A percentile compares a stretch with the other conserved stretches of the same genome.
Evolutionary conservation across 768 basidiomycete genomes (phyloP).

Genomic region (Podaxis mareebaensis): DNA sequence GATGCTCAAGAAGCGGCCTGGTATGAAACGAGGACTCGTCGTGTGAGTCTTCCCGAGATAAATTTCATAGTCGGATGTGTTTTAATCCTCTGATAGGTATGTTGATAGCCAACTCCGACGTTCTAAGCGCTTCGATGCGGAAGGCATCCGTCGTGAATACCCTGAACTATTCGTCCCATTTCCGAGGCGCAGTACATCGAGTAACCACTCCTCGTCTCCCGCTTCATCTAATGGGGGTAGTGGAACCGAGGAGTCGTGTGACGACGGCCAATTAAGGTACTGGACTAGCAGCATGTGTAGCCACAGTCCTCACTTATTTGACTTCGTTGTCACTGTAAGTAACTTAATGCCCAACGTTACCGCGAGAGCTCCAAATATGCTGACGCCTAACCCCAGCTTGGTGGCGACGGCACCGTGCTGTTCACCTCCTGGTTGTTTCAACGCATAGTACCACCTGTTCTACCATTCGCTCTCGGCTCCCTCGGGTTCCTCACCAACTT

Average conservation of each 20-base stretch:
- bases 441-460: slow-evolving; percentile 96
- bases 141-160: slow-evolving; percentile 80
- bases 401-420: slow-evolving; percentile 96
- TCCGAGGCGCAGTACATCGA: slow-evolving; percentile 73
- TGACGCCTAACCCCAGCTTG: slow-evolving; percentile 58
- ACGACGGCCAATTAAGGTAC: slow-evolving; percentile 92
- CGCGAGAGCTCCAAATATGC: slow-evolving; percentile 9
- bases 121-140: slow-evolving; percentile 93
- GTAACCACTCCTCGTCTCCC: slow-evolving; percentile 60
- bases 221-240: slow-evolving; percentile 37
- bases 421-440: slow-evolving; percentile 99
- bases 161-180: slow-evolving; percentile 87
- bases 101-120: slow-evolving; percentile 89
- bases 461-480: slow-evolving; percentile 95
- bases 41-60: slow-evolving; percentile 54
- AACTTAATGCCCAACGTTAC: not conserved
- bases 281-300: slow-evolving; percentile 98
- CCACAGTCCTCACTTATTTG: slow-evolving; percentile 87
- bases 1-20: slow-evolving; percentile 80
- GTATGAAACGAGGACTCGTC: slow-evolving; percentile 73
- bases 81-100: slow-evolving; percentile 54
- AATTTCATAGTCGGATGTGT: slow-evolving; percentile 1
- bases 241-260: slow-evolving; percentile 41
- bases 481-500: slow-evolving; percentile 98
- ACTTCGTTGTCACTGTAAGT: slow-evolving; percentile 95